Evolutionary conservation across 257 asterid genomes (phyloP).

Genomic region (Nicotiana undulata): DNA sequence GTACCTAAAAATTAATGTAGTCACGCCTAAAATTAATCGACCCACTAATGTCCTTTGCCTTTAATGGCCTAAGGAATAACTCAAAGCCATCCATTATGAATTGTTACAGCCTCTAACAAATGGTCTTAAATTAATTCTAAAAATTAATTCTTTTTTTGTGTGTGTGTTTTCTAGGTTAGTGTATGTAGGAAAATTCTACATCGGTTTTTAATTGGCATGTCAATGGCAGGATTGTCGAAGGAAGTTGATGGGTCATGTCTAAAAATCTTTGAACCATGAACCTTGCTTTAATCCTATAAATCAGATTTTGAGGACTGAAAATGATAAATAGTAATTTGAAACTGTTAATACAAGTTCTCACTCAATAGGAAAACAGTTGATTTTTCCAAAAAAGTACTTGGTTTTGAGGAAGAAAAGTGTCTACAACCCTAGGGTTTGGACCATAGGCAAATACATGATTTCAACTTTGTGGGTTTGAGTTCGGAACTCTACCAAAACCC

Average conservation of each 20-base stretch:
- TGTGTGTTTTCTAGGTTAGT: constrained; percentile 6
- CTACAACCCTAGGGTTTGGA: constrained; percentile 12
- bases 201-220: constrained; percentile 35
- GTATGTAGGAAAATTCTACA: background rate
- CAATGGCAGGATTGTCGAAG: constrained; percentile 60
- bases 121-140: too few species aligned
- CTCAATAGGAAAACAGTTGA: constrained; percentile 33
- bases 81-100: background rate
- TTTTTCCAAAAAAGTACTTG: constrained; percentile 30
- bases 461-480: too few species aligned
- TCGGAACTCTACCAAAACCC: too few species aligned
- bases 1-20: background rate
- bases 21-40: background rate
- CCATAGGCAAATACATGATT: too few species aligned
- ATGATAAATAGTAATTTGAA: background rate
- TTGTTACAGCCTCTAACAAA: background rate
- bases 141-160: background rate
- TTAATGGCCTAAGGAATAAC: background rate
- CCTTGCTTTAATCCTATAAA: background rate
- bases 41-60: background rate
- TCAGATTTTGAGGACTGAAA: background rate
- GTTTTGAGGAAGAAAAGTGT: constrained; percentile 46
- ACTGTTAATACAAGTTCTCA: constrained; percentile 15
- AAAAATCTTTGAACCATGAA: constrained; percentile 11
- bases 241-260: constrained; percentile 35